Conservation (phyloP, 306 rosid species). For the Trichosanthes truncata region DNA sequence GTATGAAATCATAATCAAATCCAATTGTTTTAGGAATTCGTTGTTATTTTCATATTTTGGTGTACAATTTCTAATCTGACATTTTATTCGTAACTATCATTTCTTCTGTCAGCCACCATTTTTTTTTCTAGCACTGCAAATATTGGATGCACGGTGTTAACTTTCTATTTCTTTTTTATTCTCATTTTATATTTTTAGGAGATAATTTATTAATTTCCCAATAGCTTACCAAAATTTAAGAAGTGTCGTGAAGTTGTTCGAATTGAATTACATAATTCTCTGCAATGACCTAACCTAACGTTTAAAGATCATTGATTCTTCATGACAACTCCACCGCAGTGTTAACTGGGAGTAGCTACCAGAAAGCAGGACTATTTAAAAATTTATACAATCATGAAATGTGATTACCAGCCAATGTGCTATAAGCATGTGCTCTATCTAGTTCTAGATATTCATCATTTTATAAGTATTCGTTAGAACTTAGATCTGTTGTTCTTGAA, state of each 20-base stretch:
- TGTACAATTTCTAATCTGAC: neutral
- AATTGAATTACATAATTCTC: neutral
- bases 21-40: neutral
- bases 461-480: neutral
- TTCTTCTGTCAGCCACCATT: neutral
- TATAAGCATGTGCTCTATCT: neutral
- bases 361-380: neutral
- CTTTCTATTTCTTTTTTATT: neutral
- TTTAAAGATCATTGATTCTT: neutral
- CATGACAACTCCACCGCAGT: neutral
- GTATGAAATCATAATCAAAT: conserved; percentile 36
- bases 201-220: neutral
- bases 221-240: neutral
- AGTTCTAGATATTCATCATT: neutral
- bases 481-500: neutral
- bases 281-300: neutral
- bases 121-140: neutral
- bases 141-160: neutral
- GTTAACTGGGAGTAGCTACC: neutral
- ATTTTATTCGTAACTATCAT: neutral
- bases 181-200: neutral
- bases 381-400: neutral
- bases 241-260: neutral
- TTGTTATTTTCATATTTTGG: neutral
- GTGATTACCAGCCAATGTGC: neutral